phyloP scores from a whole-genome alignment of 441 rosid species.

The Kokia cookei region DNA sequence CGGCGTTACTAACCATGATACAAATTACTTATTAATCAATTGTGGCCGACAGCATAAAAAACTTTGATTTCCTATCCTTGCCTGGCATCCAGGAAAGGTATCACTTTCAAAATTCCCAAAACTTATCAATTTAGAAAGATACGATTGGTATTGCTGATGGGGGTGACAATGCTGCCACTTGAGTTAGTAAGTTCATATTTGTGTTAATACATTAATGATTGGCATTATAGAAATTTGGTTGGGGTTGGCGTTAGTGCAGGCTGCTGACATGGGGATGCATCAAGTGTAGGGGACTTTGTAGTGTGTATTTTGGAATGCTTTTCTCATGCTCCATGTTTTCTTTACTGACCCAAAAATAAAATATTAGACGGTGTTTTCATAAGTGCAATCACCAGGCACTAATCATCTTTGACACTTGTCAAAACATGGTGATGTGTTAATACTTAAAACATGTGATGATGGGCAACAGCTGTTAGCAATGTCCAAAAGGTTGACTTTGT shows the following conservation, averaged over 20 bases:
- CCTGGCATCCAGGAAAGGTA: neutral
- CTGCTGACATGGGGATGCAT: conserved; percentile 21
- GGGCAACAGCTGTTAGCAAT: conserved; percentile 38
- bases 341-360: neutral
- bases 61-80: neutral
- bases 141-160: neutral
- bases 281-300: conserved; percentile 2
- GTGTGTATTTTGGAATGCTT: neutral
- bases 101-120: neutral
- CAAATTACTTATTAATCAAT: neutral
- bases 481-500: conserved; percentile 35
- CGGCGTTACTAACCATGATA: neutral
- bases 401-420: conserved; percentile 13
- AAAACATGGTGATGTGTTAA: neutral
- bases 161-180: too few species aligned
- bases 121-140: neutral
- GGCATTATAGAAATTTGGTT: too few species aligned
- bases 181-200: too few species aligned
- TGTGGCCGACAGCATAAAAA: neutral
- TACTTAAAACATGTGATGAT: conserved; percentile 9
- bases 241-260: conserved; percentile 8
- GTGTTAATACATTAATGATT: too few species aligned
- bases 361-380: neutral
- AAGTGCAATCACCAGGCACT: neutral
- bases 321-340: neutral